A percentile compares a stretch with the other conserved stretches of the same genome.
phyloP scores from a whole-genome alignment of 2,329 filamentous ascomycete genomes.

The Neocucurbitaria cava region DNA sequence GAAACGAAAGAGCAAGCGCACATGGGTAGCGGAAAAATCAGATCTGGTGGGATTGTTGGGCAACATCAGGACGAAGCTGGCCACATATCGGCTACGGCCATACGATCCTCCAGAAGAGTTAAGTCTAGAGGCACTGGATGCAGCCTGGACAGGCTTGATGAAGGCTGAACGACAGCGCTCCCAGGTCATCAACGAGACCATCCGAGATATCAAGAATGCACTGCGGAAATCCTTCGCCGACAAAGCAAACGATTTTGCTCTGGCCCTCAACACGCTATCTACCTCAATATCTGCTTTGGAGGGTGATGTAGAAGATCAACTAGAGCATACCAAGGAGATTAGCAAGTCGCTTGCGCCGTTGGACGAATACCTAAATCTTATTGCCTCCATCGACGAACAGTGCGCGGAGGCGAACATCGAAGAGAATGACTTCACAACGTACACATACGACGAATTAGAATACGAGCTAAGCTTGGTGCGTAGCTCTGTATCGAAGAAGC shows the following conservation, averaged over 20 bases:
- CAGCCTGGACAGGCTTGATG: constrained; percentile 80
- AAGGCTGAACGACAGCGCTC: constrained; percentile 86
- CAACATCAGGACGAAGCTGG: constrained; percentile 98
- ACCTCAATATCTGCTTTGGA: constrained; percentile 95
- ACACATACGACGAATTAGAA: constrained; percentile 93
- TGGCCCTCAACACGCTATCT: constrained; percentile 93
- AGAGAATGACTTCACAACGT: constrained; percentile 99
- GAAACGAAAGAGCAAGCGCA: constrained; percentile 87
- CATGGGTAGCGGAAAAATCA: constrained; percentile 98
- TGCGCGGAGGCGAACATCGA: constrained; percentile 98
- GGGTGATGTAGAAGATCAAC: constrained; percentile 94
- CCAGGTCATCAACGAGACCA: constrained; percentile 96
- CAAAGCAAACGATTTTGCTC: constrained; percentile 97
- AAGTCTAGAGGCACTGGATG: constrained; percentile 80
- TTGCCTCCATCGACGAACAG: constrained; percentile 83
- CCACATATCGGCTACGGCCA: constrained; percentile 87
- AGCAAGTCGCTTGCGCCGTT: constrained; percentile 86
- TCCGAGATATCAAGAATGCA: constrained; percentile 97
- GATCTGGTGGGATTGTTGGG: constrained; percentile 91
- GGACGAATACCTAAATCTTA: constrained; percentile 89
- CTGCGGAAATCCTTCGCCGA: constrained; percentile 93
- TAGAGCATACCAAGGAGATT: constrained; percentile 83
- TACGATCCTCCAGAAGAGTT: constrained; percentile 90
- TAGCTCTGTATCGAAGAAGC: constrained; percentile 92
- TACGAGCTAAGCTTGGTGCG: constrained; percentile 94